Conservation (phyloP, 495 filamentous ascomycete genomes). For the Trichoderma orchidacearum region DNA sequence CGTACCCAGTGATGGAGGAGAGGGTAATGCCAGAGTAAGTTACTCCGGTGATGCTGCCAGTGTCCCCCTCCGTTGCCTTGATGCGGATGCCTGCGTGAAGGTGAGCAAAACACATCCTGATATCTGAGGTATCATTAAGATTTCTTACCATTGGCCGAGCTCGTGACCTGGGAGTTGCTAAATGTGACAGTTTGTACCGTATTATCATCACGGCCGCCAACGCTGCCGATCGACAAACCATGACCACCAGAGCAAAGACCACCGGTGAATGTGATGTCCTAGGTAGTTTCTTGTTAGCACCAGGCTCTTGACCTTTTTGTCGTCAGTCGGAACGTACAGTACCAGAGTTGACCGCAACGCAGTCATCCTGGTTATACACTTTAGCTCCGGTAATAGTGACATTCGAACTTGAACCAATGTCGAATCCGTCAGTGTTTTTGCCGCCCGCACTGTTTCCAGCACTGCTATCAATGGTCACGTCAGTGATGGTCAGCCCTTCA, state of each 20-base stretch:
- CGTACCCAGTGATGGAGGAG: constrained; percentile 39
- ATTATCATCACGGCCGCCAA: constrained; percentile 42
- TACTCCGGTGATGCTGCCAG: constrained; percentile 37
- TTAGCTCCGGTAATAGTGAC: constrained; percentile 41
- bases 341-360: constrained; percentile 44
- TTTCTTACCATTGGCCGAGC: constrained; percentile 19
- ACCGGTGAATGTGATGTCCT: constrained; percentile 15
- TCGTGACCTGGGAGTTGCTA: constrained; percentile 31
- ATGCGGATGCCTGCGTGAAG: constrained; percentile 38
- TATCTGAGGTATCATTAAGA: neutral
- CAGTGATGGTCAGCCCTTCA: constrained; percentile 31
- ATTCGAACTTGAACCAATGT: constrained; percentile 35
- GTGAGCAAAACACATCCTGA: neutral
- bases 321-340: constrained; percentile 5
- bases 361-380: constrained; percentile 52
- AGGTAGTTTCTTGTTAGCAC: neutral
- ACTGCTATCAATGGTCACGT: constrained; percentile 47
- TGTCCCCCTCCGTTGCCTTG: constrained; percentile 42
- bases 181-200: constrained; percentile 39
- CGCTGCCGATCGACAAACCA: constrained; percentile 45
- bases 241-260: constrained; percentile 34
- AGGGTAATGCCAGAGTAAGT: constrained; percentile 43
- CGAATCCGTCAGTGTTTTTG: constrained; percentile 58
- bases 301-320: neutral
- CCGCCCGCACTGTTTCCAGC: constrained; percentile 35